These are phyloP conservation scores for Eucalyptus paniculata DNA, from an alignment of 345 rosid genomes.

Conservation along the genomic window DNA sequence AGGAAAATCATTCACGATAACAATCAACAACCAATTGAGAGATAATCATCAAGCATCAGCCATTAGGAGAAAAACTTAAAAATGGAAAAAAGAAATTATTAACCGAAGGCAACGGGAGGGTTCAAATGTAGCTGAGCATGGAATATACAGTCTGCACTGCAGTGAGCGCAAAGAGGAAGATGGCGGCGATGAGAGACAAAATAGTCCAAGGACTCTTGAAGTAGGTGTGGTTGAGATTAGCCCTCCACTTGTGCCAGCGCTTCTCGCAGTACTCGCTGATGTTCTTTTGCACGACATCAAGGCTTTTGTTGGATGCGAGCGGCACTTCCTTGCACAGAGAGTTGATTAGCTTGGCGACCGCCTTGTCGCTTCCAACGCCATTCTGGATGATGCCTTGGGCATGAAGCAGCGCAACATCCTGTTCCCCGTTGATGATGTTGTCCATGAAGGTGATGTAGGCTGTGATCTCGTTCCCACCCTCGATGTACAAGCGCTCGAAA, in stretches of 20 bases:
- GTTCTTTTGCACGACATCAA: neutral
- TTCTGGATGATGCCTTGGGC: slow-evolving; percentile 25
- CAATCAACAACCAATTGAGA: neutral
- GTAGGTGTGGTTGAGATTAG: slow-evolving; percentile 26
- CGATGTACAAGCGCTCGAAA: neutral
- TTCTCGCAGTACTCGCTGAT: slow-evolving; percentile 12
- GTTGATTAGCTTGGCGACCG: slow-evolving; percentile 27
- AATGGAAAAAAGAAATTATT: neutral
- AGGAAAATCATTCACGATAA: neutral
- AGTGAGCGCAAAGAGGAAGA: slow-evolving; percentile 18
- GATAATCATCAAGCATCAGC: neutral
- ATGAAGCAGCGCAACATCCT: slow-evolving; percentile 28
- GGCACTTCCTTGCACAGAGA: slow-evolving; percentile 19
- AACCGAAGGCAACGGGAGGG: neutral
- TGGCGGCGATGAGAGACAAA: slow-evolving; percentile 16
- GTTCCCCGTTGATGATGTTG: slow-evolving; percentile 17
- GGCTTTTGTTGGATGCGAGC: neutral
- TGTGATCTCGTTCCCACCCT: slow-evolving; percentile 17
- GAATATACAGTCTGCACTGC: no score
- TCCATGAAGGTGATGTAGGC: slow-evolving; percentile 33
- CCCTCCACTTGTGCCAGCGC: slow-evolving; percentile 28
- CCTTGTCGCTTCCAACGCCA: slow-evolving; percentile 30
- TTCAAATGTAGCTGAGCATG: no score
- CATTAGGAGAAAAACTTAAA: neutral
- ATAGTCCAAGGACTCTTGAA: slow-evolving; percentile 37